These are phyloP conservation scores for Gossypium aridum DNA, from an alignment of 441 rosid species.

Conservation along the genomic window DNA sequence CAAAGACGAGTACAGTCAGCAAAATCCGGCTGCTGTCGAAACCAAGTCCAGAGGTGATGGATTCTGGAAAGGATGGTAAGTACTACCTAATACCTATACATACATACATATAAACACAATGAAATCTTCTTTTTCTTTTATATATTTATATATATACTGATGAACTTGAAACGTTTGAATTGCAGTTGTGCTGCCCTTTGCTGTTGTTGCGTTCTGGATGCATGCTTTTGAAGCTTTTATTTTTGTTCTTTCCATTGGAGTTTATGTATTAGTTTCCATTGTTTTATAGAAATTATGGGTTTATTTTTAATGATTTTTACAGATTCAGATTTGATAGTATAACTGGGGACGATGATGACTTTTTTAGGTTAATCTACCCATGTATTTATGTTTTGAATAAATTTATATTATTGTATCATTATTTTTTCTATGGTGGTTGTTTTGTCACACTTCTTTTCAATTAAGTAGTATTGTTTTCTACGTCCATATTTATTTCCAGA, in stretches of 20 bases:
- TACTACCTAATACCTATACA: not conserved
- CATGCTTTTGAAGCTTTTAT: slow-evolving; percentile 29
- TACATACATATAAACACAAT: too few relatives aligned
- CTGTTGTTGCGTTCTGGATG: slow-evolving; percentile 40
- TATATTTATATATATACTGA: not conserved
- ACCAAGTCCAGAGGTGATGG: slow-evolving; percentile 68
- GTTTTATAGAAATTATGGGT: not conserved
- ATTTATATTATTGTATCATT: not conserved
- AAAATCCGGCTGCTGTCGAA: slow-evolving; percentile 16
- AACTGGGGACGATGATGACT: not conserved
- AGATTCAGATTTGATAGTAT: not conserved
- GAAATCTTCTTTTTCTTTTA: not conserved
- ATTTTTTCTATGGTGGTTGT: not conserved
- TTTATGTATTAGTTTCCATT: not conserved
- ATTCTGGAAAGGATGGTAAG: slow-evolving; percentile 74
- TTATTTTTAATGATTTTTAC: too few relatives aligned
- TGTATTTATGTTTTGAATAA: not conserved
- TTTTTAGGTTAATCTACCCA: not conserved
- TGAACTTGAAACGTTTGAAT: too few relatives aligned
- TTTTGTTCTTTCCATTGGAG: not conserved
- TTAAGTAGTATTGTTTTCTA: not conserved
- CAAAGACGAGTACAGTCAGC: not conserved
- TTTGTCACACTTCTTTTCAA: not conserved
- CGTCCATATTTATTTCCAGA: too few relatives aligned
- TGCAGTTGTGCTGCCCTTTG: slow-evolving; percentile 50